Evolutionary conservation across 179 eudicot genomes (phyloP).

Genomic region (Drosera spatulata): DNA sequence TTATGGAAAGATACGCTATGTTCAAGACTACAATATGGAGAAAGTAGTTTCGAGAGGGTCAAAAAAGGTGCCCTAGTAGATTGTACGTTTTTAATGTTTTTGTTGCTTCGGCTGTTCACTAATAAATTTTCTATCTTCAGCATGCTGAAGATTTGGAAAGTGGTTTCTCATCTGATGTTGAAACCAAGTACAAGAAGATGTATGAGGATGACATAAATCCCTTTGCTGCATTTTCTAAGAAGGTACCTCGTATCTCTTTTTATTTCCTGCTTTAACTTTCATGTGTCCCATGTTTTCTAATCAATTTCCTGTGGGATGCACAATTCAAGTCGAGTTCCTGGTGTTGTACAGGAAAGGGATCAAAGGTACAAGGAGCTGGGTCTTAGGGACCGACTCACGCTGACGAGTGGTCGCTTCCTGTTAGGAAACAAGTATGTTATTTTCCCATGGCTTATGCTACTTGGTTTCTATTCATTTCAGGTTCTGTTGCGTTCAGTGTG

Average conservation of each 20-base stretch:
- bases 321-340: background rate
- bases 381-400: constrained; percentile 89
- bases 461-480: background rate
- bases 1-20: constrained; percentile 95
- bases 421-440: constrained; percentile 85
- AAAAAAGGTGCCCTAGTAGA: constrained; percentile 50
- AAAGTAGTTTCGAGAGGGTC: constrained; percentile 97
- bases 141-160: constrained; percentile 79
- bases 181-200: constrained; percentile 96
- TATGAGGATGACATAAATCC: constrained; percentile 99
- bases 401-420: constrained; percentile 96
- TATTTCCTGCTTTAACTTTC: background rate
- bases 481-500: background rate
- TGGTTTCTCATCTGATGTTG: constrained; percentile 95
- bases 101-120: background rate
- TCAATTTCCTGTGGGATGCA: background rate
- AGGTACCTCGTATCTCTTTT: constrained; percentile 26
- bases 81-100: background rate
- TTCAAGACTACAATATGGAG: constrained; percentile 91
- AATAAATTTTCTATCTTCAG: constrained; percentile 29
- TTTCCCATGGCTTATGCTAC: constrained; percentile 1
- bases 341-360: constrained; percentile 70
- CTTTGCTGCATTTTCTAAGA: constrained; percentile 97
- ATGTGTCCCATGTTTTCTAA: background rate
- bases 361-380: constrained; percentile 98